Base-by-base conservation (phyloP, 2,329 filamentous ascomycete genomes). In the Diaporthe sp. region DNA sequence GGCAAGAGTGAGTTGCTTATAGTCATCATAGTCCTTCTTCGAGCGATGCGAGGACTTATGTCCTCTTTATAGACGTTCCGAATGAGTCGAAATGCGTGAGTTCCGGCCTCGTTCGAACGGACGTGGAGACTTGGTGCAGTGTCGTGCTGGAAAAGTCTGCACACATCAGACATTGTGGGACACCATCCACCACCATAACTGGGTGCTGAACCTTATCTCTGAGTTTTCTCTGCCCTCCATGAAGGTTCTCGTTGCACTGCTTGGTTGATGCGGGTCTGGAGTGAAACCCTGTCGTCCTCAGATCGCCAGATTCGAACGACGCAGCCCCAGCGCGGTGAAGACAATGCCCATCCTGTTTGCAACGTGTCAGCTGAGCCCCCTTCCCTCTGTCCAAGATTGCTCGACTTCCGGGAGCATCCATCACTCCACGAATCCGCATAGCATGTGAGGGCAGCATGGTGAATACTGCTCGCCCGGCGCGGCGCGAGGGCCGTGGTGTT, bases 191-290 rank as follows among this genome's bases (percentile, higher is more conserved):
- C n/a, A 32, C 47, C 35, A 71, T 35, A 42, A 19, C 22, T 39
- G 25, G 55, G 17, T 30, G 55, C n/a, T 71, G 37, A 51, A 50
- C 30, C 70, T 71, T 71, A 63, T 63, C 56, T 71, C 70, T 63
- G 70, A 44, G 35, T 44, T 37, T n/a, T 53, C 17, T 63, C 50
- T 63, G 44, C 35, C 44, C 17, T 71, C 47, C 44, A 50, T n/a
- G 70, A 44, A 30, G 37, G 25, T 53, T 39, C 35, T 71, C 56
- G 70, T 39, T 44, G 44, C 53, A 63, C 17, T 61, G 19, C 53
- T 58, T 35, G 56, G 70, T 47, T 32, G 30, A 30, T 71, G 69
- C 69, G 56, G 70, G 56, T 42, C 56, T 53, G 61, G 56, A 42
- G 47, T 37, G 35, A 63, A 27, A 63, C 47, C 56, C 47, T 42